phyloP scores from a whole-genome alignment of 2,329 filamentous ascomycete genomes.

The Juglanconis sp. region DNA sequence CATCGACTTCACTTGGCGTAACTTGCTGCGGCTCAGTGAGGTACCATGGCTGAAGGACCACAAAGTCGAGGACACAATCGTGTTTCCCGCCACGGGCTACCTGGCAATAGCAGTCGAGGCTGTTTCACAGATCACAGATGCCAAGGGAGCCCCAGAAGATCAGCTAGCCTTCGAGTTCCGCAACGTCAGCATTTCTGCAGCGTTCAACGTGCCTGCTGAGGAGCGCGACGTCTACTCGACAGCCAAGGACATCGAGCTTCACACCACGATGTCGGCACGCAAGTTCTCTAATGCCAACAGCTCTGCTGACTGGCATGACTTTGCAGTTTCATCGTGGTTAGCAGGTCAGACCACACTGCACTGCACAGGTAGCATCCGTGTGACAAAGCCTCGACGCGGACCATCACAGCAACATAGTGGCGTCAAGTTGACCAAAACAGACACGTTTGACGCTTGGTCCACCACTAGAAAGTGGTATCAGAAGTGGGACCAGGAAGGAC shows the following conservation, averaged over 20 bases:
- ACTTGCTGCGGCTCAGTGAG: too few species aligned
- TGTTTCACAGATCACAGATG: constrained; percentile 32
- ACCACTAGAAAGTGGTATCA: not conserved
- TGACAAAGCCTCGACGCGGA: not conserved
- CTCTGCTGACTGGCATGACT: not conserved
- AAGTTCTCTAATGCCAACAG: not conserved
- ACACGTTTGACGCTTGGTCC: not conserved
- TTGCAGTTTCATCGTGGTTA: not conserved
- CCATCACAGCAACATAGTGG: too few species aligned
- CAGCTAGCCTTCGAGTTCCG: constrained; percentile 32
- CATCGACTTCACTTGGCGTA: too few species aligned
- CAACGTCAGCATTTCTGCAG: constrained; percentile 43
- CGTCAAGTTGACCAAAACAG: not conserved
- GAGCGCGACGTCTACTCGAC: not conserved
- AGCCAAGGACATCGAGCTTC: not conserved
- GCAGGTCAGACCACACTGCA: not conserved
- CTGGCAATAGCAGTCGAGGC: constrained; percentile 50
- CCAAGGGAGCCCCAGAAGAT: constrained; percentile 16
- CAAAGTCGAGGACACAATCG: constrained; percentile 51
- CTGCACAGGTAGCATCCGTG: not conserved
- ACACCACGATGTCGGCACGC: not conserved
- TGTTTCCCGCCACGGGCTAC: constrained; percentile 53
- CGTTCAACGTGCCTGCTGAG: constrained; percentile 41
- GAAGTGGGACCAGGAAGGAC: not conserved
- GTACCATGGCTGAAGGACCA: constrained; percentile 55